Conservation (phyloP, 2,329 filamentous ascomycete genomes). For the Amylocarpus encephaloides region DNA sequence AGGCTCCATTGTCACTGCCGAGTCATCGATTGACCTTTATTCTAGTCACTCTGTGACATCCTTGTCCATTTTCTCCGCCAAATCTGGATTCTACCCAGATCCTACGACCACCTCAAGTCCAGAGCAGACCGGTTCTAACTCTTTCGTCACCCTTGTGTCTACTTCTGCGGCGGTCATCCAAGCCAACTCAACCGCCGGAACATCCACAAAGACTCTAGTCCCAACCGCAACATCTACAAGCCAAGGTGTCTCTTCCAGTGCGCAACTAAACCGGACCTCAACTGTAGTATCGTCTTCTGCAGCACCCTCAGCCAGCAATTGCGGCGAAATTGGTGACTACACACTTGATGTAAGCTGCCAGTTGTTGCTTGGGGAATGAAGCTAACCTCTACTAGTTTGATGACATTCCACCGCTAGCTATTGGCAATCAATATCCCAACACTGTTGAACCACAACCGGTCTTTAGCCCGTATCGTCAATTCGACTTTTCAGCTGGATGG, state of each 20-base stretch:
- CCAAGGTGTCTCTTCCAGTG: not conserved
- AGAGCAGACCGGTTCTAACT: not conserved
- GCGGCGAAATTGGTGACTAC: constrained; percentile 27
- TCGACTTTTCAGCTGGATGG: constrained; percentile 35
- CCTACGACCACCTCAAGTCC: not conserved
- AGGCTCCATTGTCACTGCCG: not conserved
- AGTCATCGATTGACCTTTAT: constrained; percentile 15
- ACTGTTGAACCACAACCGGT: constrained; percentile 21
- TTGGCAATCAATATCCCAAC: constrained; percentile 15
- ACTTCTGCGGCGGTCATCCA: not conserved
- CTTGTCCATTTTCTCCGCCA: constrained; percentile 11
- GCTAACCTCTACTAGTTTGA: constrained; percentile 26
- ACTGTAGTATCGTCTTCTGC: constrained; percentile 10
- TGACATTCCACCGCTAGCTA: constrained; percentile 26
- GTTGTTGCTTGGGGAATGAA: not conserved
- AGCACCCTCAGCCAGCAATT: constrained; percentile 14
- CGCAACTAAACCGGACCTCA: constrained; percentile 2
- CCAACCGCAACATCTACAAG: not conserved
- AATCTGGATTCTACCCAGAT: constrained; percentile 13
- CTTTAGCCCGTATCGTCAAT: constrained; percentile 31
- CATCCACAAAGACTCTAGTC: not conserved
- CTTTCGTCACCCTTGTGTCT: not conserved
- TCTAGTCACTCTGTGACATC: not conserved
- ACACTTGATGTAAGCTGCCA: constrained; percentile 22
- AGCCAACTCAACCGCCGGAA: not conserved